Conservation (phyloP, 768 basidiomycete species). For the Russula emetica region DNA sequence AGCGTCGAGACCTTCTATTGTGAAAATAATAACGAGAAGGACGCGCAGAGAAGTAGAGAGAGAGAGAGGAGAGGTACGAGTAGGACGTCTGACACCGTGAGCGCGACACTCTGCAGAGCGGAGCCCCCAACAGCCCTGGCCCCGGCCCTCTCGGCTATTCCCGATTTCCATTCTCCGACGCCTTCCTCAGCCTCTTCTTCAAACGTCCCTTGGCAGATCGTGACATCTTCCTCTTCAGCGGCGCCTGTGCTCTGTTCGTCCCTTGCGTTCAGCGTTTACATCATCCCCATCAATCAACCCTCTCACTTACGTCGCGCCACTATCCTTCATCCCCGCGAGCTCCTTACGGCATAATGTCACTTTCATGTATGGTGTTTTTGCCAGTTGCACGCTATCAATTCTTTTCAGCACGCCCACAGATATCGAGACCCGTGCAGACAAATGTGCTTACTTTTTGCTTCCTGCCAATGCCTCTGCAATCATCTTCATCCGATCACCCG, state of each 20-base stretch:
- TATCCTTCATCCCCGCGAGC: constrained; percentile 34
- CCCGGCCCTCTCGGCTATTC: constrained; percentile 13
- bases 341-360: constrained; percentile 54
- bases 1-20: neutral
- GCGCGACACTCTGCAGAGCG: neutral
- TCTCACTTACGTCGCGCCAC: constrained; percentile 50
- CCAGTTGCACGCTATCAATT: constrained; percentile 9
- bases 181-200: constrained; percentile 43
- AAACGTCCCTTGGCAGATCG: constrained; percentile 55
- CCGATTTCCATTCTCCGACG: constrained; percentile 22
- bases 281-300: neutral
- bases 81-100: constrained; percentile 12
- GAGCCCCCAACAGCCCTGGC: neutral
- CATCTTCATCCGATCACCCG: constrained; percentile 29
- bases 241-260: constrained; percentile 51
- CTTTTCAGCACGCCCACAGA: neutral
- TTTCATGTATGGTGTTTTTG: constrained; percentile 63
- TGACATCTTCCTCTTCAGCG: constrained; percentile 48
- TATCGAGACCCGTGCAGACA: neutral
- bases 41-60: constrained; percentile 1
- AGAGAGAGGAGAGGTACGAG: constrained; percentile 2
- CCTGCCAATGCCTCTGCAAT: constrained; percentile 48
- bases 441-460: constrained; percentile 50
- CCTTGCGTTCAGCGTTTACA: neutral
- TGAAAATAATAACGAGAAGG: constrained; percentile 4